Conservation (phyloP, 1,284 basidiomycete genomes). For the Ceratobasidium sp. region DNA sequence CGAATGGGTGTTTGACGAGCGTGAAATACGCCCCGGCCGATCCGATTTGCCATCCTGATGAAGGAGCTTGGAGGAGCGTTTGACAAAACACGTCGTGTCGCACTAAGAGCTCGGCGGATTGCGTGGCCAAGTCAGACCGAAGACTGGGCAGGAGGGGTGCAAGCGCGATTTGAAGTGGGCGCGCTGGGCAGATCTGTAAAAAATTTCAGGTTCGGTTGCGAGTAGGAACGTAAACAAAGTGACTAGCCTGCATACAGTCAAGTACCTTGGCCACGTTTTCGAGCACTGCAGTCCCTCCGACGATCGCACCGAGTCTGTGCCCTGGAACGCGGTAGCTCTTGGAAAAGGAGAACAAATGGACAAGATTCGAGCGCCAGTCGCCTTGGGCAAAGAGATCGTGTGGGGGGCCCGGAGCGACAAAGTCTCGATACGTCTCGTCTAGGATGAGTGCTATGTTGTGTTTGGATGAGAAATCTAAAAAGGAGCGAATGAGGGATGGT, state of each 20-base stretch:
- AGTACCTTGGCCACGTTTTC: conserved; percentile 66
- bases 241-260: conserved; percentile 68
- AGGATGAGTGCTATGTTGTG: conserved; percentile 74
- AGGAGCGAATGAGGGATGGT: conserved; percentile 64
- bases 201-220: conserved; percentile 38
- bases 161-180: conserved; percentile 72
- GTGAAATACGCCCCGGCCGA: conserved; percentile 77
- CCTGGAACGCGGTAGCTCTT: conserved; percentile 88
- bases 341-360: conserved; percentile 81
- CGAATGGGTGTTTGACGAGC: conserved; percentile 76
- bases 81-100: conserved; percentile 68
- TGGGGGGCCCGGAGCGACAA: conserved; percentile 63
- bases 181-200: conserved; percentile 72
- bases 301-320: conserved; percentile 78
- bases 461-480: conserved; percentile 66
- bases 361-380: conserved; percentile 66
- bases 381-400: conserved; percentile 61
- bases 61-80: conserved; percentile 53
- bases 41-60: conserved; percentile 63
- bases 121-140: conserved; percentile 61
- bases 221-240: not conserved
- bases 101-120: conserved; percentile 60
- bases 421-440: conserved; percentile 91
- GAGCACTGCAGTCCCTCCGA: conserved; percentile 67
- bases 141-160: conserved; percentile 62